These are phyloP conservation scores for Periconia sp. DNA, from an alignment of 2,329 filamentous ascomycete species.

Conservation along the genomic window DNA sequence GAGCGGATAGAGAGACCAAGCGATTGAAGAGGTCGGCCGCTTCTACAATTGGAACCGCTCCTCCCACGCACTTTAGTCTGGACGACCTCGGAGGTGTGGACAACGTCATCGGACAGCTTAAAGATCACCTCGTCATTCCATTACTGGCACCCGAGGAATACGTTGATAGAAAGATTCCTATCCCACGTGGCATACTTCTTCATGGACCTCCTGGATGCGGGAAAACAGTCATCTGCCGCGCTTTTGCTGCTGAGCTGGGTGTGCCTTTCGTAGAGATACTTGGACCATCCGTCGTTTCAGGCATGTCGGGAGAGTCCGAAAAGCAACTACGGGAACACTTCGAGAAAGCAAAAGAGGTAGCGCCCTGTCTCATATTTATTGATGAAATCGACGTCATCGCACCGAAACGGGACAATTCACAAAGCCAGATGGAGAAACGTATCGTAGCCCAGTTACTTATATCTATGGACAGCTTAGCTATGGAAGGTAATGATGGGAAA, in stretches of 20 bases:
- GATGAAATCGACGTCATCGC: conserved; percentile 93
- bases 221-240: conserved; percentile 84
- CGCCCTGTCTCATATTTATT: conserved; percentile 89
- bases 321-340: conserved; percentile 85
- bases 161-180: conserved; percentile 68
- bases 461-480: conserved; percentile 80
- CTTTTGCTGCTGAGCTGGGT: conserved; percentile 75
- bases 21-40: conserved; percentile 59
- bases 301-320: conserved; percentile 89
- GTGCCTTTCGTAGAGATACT: conserved; percentile 84
- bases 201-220: conserved; percentile 86
- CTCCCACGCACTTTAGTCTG: conserved; percentile 71
- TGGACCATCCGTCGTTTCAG: conserved; percentile 79
- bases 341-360: conserved; percentile 83
- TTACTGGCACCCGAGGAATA: conserved; percentile 73
- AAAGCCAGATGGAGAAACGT: conserved; percentile 87
- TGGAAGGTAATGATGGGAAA: conserved; percentile 74
- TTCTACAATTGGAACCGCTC: conserved; percentile 62
- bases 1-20: conserved; percentile 70
- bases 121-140: conserved; percentile 74
- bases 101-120: conserved; percentile 71
- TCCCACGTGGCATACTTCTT: conserved; percentile 76
- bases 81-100: conserved; percentile 79
- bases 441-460: conserved; percentile 83
- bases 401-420: conserved; percentile 80